Conservation (phyloP, 208 protist genomes). For the Leishmania lainsoni region DNA sequence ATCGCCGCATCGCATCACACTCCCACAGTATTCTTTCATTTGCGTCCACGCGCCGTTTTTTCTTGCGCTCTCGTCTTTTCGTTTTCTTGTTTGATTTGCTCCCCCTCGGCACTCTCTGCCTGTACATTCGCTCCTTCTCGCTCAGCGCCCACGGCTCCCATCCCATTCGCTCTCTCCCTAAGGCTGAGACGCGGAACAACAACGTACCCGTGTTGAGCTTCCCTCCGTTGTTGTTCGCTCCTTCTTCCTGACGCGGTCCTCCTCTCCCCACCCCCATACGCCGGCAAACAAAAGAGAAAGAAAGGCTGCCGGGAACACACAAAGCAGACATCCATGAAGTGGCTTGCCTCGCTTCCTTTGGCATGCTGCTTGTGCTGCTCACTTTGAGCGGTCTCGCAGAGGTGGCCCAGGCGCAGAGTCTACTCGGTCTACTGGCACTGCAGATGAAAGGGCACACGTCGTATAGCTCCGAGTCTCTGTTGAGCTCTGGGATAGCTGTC, state of each 20-base stretch:
- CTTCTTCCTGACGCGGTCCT: neutral
- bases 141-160: conserved; percentile 1
- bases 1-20: no score
- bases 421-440: conserved; percentile 28
- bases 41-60: neutral
- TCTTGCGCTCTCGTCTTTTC: neutral
- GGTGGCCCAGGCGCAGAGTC: conserved; percentile 7
- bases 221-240: neutral
- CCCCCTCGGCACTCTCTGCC: neutral
- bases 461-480: neutral
- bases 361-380: conserved; percentile 23
- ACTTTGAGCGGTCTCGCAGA: conserved; percentile 8
- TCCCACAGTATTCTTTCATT: neutral
- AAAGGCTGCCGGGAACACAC: neutral
- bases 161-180: neutral
- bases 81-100: neutral
- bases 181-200: neutral
- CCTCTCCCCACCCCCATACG: neutral
- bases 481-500: neutral
- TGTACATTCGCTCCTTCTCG: neutral
- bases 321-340: neutral
- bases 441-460: conserved; percentile 34
- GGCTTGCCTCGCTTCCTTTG: neutral
- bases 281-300: neutral
- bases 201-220: neutral